phyloP scores from a whole-genome alignment of 2,329 filamentous ascomycete genomes.

The Cladosporium sp. region DNA sequence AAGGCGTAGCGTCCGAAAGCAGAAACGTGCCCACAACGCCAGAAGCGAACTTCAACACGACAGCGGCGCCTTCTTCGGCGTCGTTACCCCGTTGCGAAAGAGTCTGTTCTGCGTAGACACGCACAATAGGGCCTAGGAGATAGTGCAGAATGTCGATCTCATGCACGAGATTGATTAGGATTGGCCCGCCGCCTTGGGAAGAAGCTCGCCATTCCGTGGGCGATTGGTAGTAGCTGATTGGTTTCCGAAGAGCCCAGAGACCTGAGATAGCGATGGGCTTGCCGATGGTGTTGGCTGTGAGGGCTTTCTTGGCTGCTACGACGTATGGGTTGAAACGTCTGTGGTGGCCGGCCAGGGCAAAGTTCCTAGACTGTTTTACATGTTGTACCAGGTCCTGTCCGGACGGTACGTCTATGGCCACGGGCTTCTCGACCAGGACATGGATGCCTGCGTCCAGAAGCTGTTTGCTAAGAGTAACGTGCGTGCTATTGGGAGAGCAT shows the following conservation, averaged over 20 bases:
- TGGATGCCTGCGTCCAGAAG: conserved; percentile 47
- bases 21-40: conserved; percentile 56
- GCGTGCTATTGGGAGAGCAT: conserved; percentile 57
- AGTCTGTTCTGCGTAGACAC: conserved; percentile 49
- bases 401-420: conserved; percentile 40
- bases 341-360: conserved; percentile 55
- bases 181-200: conserved; percentile 41
- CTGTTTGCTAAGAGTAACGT: conserved; percentile 48
- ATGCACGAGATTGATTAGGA: conserved; percentile 58
- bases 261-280: conserved; percentile 49
- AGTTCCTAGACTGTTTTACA: conserved; percentile 27
- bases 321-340: conserved; percentile 57
- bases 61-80: conserved; percentile 54
- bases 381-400: conserved; percentile 32
- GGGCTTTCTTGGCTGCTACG: conserved; percentile 43
- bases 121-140: conserved; percentile 49
- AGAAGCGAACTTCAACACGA: conserved; percentile 49
- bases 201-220: conserved; percentile 46
- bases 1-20: conserved; percentile 48
- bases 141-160: conserved; percentile 56
- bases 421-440: conserved; percentile 55
- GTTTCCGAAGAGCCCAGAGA: conserved; percentile 52
- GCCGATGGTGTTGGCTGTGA: conserved; percentile 42
- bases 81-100: conserved; percentile 41
- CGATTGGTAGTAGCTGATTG: conserved; percentile 46